Evolutionary conservation across 768 basidiomycete species (phyloP).

Genomic region (Lentinula sp.): DNA sequence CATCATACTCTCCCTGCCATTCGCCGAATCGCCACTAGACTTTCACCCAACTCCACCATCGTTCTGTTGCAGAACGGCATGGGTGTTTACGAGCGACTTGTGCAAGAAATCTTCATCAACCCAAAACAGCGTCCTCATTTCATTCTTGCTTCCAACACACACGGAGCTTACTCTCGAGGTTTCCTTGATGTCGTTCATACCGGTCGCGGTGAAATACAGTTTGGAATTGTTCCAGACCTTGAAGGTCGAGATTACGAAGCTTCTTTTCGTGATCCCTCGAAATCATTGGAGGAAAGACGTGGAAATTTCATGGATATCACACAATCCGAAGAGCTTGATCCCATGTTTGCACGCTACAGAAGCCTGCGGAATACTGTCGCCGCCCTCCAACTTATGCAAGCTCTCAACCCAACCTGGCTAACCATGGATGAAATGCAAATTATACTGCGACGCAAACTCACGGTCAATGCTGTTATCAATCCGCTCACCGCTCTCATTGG

Average conservation of each 20-base stretch:
- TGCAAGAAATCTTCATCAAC: conserved; percentile 65
- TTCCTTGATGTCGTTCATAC: conserved; percentile 59
- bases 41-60: conserved; percentile 68
- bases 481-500: conserved; percentile 79
- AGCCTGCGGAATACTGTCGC: conserved; percentile 66
- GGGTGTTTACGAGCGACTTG: conserved; percentile 81
- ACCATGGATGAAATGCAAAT: conserved; percentile 63
- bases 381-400: conserved; percentile 48
- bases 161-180: conserved; percentile 62
- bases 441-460: conserved; percentile 73
- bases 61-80: conserved; percentile 95
- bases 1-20: conserved; percentile 57
- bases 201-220: conserved; percentile 64
- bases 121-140: conserved; percentile 74
- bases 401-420: conserved; percentile 57
- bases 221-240: conserved; percentile 73
- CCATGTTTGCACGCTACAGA: conserved; percentile 38
- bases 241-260: conserved; percentile 58
- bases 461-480: conserved; percentile 77
- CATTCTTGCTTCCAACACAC: conserved; percentile 76
- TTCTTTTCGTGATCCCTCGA: conserved; percentile 28
- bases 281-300: conserved; percentile 28
- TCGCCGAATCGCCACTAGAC: conserved; percentile 49
- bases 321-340: conserved; percentile 24
- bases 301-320: conserved; percentile 52